These are phyloP conservation scores for Dendryphion nanum DNA, from an alignment of 2,329 filamentous ascomycete genomes.

Conservation along the genomic window DNA sequence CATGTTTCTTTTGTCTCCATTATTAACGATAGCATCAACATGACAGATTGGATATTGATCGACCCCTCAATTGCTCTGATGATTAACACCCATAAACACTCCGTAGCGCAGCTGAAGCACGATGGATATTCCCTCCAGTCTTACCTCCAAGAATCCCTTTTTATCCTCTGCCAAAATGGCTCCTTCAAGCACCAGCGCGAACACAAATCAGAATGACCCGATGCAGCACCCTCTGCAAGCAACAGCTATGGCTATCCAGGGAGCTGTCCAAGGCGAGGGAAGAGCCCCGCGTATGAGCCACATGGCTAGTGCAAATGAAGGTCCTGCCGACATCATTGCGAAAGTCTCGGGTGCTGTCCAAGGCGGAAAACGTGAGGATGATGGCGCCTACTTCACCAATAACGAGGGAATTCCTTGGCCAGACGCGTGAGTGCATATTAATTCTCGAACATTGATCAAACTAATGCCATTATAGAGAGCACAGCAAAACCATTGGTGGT, in stretches of 20 bases:
- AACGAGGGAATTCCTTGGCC: constrained; percentile 55
- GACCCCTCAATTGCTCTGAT: no score
- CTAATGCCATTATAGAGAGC: no score
- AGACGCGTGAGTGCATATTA: constrained; percentile 46
- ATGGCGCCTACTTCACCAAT: constrained; percentile 54
- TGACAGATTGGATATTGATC: no score
- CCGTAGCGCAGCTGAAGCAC: no score
- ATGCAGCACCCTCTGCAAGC: constrained; percentile 44
- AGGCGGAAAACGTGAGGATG: constrained; percentile 50
- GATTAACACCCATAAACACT: no score
- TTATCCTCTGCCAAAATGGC: constrained; percentile 17
- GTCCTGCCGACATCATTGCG: constrained; percentile 52
- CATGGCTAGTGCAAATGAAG: constrained; percentile 48
- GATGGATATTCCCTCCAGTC: no score
- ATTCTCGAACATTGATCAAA: no score
- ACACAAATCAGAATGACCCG: constrained; percentile 33
- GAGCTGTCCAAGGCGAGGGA: constrained; percentile 36
- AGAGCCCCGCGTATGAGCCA: constrained; percentile 39
- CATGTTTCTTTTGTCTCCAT: no score
- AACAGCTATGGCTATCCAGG: constrained; percentile 42
- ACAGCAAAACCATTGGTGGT: no score
- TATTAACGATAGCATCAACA: no score
- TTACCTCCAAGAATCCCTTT: constrained; percentile 14
- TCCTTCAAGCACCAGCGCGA: constrained; percentile 20
- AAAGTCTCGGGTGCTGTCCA: constrained; percentile 50